Conservation (phyloP, 2,329 filamentous ascomycete genomes). For the Ophiostoma angusticollis region DNA sequence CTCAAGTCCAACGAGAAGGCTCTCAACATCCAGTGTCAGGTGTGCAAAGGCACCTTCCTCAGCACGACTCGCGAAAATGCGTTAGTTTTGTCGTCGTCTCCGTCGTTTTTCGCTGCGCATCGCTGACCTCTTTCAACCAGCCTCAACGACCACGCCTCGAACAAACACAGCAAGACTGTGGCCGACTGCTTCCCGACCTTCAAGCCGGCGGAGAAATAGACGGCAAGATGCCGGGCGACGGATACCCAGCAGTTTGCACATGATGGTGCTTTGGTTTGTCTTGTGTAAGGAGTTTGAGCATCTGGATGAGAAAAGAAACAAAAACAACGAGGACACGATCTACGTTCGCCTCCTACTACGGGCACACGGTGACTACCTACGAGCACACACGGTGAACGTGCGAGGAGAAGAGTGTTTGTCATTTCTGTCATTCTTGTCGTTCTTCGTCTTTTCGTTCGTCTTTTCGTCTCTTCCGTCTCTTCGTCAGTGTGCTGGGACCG, state of each 20-base stretch:
- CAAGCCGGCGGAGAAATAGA: conserved; percentile 14
- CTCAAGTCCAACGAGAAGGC: conserved; percentile 59
- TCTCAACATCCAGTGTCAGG: conserved; percentile 62
- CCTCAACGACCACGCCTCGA: conserved; percentile 57
- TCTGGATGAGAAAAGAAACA: neutral
- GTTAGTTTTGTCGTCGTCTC: conserved; percentile 26
- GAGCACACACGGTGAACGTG: too few relatives aligned
- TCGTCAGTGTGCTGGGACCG: conserved; percentile 28
- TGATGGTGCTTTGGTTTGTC: neutral
- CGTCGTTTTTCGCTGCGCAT: neutral
- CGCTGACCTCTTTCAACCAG: conserved; percentile 23
- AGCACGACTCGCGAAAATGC: conserved; percentile 63
- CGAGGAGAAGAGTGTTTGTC: too few relatives aligned
- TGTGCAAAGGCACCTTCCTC: conserved; percentile 68
- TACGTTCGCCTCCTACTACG: too few relatives aligned
- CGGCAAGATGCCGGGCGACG: neutral
- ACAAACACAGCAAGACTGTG: conserved; percentile 65
- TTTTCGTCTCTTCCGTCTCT: conserved; percentile 22
- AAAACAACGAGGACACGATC: neutral
- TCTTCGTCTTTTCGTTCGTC: neutral
- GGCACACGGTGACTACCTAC: too few relatives aligned
- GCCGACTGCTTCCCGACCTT: conserved; percentile 56
- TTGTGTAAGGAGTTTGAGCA: too few relatives aligned
- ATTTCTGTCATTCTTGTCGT: too few relatives aligned
- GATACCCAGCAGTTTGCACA: conserved; percentile 6